Base-by-base conservation (phyloP, 148 eudicot genomes). In the Hydrangea macrophylla region DNA sequence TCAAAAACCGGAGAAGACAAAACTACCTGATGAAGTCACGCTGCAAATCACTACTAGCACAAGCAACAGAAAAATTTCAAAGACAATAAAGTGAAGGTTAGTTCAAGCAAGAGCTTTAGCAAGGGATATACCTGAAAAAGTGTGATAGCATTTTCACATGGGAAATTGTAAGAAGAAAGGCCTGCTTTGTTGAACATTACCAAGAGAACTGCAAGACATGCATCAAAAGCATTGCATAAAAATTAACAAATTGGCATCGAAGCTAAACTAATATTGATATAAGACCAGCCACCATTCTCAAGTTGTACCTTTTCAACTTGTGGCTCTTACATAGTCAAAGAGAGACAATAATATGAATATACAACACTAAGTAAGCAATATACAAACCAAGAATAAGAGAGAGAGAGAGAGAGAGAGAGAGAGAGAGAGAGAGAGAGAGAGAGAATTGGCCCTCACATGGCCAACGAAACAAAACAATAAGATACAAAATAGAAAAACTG, bases 111-210 rank as follows among this genome's bases (percentile, higher is more conserved):
- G 28, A 6, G 20, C 59, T 35, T 59, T 55, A 65, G 26, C 48
- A 17, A 23, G 56, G 56, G 54, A 30, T 44, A 44, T 58, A 88
- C 96, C 88, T 90, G 96, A 45, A 85, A 80, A 40, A 90, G 96
- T 2, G 96, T 84, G 77, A 90, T 90, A 67, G 88, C 92, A 79
- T 88, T 88, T 18, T 83, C 92, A 75, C 82, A 80, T 0, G 96
- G 96, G 67, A 90, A 87, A 65, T 58, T 70, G 62, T 85, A 90
- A 23, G 96, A 85, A 68, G 96, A 90, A 65, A 90, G 76, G 33
- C 89, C 96, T 31, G 92, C 90, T 75, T 90, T 90, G 80, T 90
- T 90, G 79, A 90, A 85, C 78, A 87, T 60, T 22, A 90, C 71
- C 76, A 90, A 68, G 56, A 90, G 72, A 67, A 90, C 96, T 87